Conservation (phyloP, 139 green algal species). For the Micromonas commoda region DNA sequence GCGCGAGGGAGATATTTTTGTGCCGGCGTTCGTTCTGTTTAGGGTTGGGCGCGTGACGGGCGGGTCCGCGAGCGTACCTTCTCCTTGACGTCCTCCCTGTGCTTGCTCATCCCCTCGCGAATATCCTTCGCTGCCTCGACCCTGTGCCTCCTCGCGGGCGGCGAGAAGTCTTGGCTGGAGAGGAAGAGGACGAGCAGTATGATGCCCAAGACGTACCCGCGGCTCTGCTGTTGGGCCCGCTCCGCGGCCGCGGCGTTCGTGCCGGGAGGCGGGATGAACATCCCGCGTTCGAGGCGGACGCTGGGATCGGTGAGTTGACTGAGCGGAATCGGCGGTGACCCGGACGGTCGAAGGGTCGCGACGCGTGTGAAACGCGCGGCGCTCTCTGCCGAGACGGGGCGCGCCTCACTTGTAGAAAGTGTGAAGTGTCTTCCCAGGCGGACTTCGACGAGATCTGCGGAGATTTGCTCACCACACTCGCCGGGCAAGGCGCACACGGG, state of each 20-base stretch:
- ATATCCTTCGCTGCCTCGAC: not conserved
- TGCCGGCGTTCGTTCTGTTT: no score
- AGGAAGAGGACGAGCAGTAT: conserved; percentile 2
- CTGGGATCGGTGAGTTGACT: not conserved
- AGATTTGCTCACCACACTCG: no score
- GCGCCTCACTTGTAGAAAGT: no score
- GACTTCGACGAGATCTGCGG: no score
- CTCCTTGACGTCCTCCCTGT: not conserved
- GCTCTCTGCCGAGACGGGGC: no score
- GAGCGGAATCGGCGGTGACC: no score
- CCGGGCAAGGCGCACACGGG: no score
- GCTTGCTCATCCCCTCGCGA: not conserved
- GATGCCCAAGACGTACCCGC: not conserved
- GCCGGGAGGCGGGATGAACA: not conserved
- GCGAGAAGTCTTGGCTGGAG: conserved; percentile 4
- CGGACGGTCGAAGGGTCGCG: no score
- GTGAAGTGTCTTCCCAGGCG: no score
- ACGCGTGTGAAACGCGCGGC: no score
- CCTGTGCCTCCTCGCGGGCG: not conserved
- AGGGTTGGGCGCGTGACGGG: not conserved
- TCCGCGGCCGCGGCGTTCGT: not conserved
- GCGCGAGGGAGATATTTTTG: no score
- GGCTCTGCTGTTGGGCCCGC: not conserved
- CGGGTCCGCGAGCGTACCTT: not conserved
- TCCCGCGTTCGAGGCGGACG: not conserved